These are phyloP conservation scores for Flueggea neowawraea DNA, from an alignment of 441 rosid species.

Conservation along the genomic window DNA sequence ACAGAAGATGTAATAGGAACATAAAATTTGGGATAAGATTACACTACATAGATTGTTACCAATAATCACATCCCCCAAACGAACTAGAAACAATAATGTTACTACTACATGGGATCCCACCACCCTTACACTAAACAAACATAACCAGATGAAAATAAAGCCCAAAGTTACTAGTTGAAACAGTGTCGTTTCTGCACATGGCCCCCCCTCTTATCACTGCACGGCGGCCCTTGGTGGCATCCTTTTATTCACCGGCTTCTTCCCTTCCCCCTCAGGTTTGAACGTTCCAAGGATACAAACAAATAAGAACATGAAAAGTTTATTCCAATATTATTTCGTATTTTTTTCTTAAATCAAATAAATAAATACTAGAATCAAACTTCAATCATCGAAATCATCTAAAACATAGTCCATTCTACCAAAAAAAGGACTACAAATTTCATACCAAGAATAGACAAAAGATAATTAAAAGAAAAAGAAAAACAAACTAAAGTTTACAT, in stretches of 20 bases:
- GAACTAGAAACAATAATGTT: too few relatives aligned
- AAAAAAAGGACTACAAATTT: neutral
- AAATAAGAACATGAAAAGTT: neutral
- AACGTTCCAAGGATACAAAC: neutral
- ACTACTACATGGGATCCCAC: too few relatives aligned
- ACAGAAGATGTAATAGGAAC: too few relatives aligned
- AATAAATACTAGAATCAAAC: neutral
- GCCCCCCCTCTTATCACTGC: too few relatives aligned
- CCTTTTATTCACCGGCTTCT: slow-evolving; percentile 12
- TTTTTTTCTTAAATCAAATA: neutral
- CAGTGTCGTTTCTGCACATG: too few relatives aligned
- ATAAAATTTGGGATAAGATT: too few relatives aligned
- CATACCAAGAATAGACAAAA: neutral
- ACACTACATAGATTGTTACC: too few relatives aligned
- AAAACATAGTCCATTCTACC: neutral
- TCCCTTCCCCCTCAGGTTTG: neutral
- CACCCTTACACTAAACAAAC: too few relatives aligned
- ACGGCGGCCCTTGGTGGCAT: too few relatives aligned
- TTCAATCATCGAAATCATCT: neutral
- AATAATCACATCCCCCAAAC: too few relatives aligned
- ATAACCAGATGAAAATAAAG: too few relatives aligned
- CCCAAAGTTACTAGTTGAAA: too few relatives aligned
- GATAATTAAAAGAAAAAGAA: neutral
- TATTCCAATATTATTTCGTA: neutral
- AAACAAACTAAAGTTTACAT: neutral